phyloP scores from a whole-genome alignment of 257 asterid species.

The Mentha longifolia region DNA sequence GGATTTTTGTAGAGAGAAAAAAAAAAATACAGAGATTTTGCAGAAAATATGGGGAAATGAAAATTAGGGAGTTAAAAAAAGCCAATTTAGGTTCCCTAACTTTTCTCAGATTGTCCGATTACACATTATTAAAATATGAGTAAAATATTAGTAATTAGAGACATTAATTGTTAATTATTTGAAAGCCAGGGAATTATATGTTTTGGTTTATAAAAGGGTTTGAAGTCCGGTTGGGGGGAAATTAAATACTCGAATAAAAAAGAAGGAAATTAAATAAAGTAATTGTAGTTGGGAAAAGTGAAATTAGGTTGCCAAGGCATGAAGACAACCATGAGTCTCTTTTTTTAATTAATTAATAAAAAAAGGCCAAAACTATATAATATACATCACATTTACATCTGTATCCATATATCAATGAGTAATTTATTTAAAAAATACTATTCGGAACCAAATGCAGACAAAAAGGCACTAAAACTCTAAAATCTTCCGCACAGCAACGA shows the following conservation, averaged over 20 bases:
- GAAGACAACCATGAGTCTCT: constrained; percentile 68
- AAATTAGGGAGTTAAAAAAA: constrained; percentile 41
- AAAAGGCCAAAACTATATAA: constrained; percentile 35
- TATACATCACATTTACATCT: constrained; percentile 42
- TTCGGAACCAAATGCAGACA: constrained; percentile 49
- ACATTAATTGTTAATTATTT: constrained; percentile 56
- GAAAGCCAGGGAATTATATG: constrained; percentile 62
- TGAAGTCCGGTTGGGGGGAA: constrained; percentile 68
- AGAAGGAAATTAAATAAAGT: constrained; percentile 24
- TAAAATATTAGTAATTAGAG: constrained; percentile 44
- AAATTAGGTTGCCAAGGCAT: constrained; percentile 94
- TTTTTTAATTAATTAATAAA: constrained; percentile 14
- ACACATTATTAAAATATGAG: constrained; percentile 35
- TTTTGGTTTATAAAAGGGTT: constrained; percentile 84
- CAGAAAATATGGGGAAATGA: constrained; percentile 47
- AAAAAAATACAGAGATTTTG: constrained; percentile 28
- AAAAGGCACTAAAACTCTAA: constrained; percentile 26
- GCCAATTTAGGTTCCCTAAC: constrained; percentile 54
- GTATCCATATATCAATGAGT: constrained; percentile 38
- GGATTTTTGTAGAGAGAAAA: constrained; percentile 36
- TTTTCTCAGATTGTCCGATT: constrained; percentile 63
- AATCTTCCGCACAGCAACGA: too few relatives aligned
- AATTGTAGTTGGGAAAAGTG: constrained; percentile 92
- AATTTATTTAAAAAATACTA: constrained; percentile 16
- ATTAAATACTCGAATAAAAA: not conserved